Evolutionary conservation across 139 green algal species (phyloP).

Genomic region (Chlamydomonas sphaeroides): DNA sequence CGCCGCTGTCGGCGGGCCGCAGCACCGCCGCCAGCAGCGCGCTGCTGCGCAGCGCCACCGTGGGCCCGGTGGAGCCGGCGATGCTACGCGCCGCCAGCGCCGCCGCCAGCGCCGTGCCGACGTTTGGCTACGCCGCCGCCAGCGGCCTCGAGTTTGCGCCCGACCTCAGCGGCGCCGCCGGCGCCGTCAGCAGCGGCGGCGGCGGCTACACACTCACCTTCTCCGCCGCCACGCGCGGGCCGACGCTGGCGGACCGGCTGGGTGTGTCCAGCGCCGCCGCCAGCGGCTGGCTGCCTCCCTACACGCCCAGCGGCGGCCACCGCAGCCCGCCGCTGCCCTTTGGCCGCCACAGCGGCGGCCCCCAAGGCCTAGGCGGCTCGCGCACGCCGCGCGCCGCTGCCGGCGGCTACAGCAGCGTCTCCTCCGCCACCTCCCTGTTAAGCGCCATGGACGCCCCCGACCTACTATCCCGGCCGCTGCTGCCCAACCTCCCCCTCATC

Average conservation of each 20-base stretch:
- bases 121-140: not conserved
- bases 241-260: conserved; percentile 22
- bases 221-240: not conserved
- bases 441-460: not conserved
- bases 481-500: not conserved
- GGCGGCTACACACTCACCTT: not conserved
- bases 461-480: not conserved
- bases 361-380: not conserved
- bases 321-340: too few relatives aligned
- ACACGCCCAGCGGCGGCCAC: too few relatives aligned
- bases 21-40: too few relatives aligned
- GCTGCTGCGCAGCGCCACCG: too few relatives aligned
- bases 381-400: too few relatives aligned
- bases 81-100: too few relatives aligned
- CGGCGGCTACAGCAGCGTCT: not conserved
- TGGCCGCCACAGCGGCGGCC: not conserved
- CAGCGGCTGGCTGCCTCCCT: too few relatives aligned
- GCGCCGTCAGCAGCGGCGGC: not conserved
- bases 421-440: not conserved
- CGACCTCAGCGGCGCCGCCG: not conserved
- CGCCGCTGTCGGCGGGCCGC: too few relatives aligned
- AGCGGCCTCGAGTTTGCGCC: not conserved
- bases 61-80: too few relatives aligned
- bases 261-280: too few relatives aligned
- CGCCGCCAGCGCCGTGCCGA: too few relatives aligned